These are phyloP conservation scores for Talaromyces sp. DNA, from an alignment of 2,329 filamentous ascomycete species.

Conservation along the genomic window DNA sequence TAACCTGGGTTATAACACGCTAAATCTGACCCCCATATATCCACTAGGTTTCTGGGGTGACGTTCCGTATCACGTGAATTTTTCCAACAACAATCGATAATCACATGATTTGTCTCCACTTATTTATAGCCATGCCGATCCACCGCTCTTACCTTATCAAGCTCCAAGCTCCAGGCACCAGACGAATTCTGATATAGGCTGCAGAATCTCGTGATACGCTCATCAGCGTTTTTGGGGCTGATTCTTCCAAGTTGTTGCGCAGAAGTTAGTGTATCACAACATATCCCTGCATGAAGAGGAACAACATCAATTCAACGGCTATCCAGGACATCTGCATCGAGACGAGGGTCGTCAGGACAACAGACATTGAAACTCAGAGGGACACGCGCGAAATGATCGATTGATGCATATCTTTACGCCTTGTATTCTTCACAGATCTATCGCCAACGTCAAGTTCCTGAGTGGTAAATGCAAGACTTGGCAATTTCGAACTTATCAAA, in stretches of 20 bases:
- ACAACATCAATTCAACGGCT: too few relatives aligned
- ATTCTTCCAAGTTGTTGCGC: not conserved
- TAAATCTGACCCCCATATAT: not conserved
- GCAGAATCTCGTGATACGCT: too few relatives aligned
- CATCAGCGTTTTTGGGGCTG: not conserved
- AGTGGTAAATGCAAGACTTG: not conserved
- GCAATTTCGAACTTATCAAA: not conserved
- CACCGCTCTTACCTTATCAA: too few relatives aligned
- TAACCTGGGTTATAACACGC: too few relatives aligned
- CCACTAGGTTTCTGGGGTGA: too few relatives aligned
- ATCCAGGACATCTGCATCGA: not conserved
- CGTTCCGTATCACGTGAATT: too few relatives aligned
- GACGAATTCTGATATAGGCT: not conserved
- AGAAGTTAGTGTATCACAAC: not conserved
- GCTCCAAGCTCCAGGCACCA: not conserved
- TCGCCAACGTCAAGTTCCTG: not conserved
- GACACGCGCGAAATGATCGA: not conserved
- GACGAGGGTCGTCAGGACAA: not conserved
- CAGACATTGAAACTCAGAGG: not conserved
- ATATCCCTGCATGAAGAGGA: not conserved
- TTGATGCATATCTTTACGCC: not conserved
- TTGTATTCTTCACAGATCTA: not conserved
- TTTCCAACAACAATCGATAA: not conserved
- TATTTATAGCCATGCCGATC: not conserved
- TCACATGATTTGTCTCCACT: constrained; percentile 7